Percentiles rank a stretch among this genome's conserved stretches.
Evolutionary conservation across 208 protist genomes (phyloP).

Genomic region (Leishmania aethiopica): DNA sequence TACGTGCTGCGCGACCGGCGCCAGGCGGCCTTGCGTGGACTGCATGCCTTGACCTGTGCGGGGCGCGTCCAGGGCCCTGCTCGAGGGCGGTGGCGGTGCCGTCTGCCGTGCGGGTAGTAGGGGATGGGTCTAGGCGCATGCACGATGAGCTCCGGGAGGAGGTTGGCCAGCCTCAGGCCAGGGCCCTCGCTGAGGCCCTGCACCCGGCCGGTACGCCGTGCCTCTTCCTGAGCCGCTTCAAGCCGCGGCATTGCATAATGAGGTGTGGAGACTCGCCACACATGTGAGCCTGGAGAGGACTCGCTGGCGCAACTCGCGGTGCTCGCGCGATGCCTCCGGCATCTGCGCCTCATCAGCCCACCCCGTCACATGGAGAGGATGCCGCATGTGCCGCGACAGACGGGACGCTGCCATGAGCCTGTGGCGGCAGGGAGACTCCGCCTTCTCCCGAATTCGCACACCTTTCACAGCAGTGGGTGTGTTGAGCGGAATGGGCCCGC

Average conservation of each 20-base stretch:
- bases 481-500: too few species aligned
- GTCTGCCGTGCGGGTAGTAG: too few species aligned
- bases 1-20: neutral
- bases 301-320: neutral
- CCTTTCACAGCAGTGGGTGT: too few species aligned
- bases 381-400: too few species aligned
- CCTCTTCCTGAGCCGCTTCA: neutral
- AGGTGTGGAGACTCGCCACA: neutral
- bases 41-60: neutral
- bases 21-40: neutral
- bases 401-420: too few species aligned
- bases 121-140: neutral
- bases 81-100: too few species aligned
- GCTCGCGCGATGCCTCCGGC: neutral
- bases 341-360: neutral
- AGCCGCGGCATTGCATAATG: neutral
- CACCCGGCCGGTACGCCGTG: neutral
- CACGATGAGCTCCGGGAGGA: neutral
- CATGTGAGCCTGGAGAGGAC: neutral
- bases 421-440: too few species aligned
- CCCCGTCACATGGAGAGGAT: neutral
- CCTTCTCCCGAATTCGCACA: neutral
- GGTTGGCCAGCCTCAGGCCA: neutral
- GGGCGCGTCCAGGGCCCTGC: neutral
- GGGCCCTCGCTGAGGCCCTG: neutral